phyloP scores from a whole-genome alignment of 352 stramenopile genomes.

The Nothophytophthora sp. region DNA sequence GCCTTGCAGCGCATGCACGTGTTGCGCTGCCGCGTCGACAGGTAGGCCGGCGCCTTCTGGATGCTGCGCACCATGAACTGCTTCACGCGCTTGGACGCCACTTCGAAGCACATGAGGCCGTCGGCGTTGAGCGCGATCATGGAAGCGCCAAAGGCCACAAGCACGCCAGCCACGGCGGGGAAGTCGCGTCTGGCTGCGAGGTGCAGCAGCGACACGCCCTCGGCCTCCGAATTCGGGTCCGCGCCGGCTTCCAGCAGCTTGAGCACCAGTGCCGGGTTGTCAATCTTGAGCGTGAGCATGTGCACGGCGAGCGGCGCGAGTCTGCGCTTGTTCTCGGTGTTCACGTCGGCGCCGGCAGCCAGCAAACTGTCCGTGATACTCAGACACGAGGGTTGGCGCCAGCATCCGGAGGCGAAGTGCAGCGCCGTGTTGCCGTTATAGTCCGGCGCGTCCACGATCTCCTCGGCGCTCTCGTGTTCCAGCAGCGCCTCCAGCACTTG shows the following conservation, averaged over 20 bases:
- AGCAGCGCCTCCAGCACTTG: constrained; percentile 74
- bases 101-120: constrained; percentile 81
- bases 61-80: constrained; percentile 75
- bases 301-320: constrained; percentile 72
- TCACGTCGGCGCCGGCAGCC: constrained; percentile 50
- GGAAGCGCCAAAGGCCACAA: constrained; percentile 66
- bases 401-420: constrained; percentile 74
- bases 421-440: constrained; percentile 84
- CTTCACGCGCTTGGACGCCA: constrained; percentile 62
- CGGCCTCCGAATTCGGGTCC: constrained; percentile 60
- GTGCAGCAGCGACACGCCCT: constrained; percentile 65
- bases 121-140: constrained; percentile 62
- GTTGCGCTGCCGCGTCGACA: constrained; percentile 52
- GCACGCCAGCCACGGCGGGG: constrained; percentile 47
- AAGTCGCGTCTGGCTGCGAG: constrained; percentile 55
- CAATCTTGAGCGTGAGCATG: constrained; percentile 79
- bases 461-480: constrained; percentile 64
- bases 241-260: constrained; percentile 68
- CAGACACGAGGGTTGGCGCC: constrained; percentile 46
- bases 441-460: constrained; percentile 70
- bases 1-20: constrained; percentile 80
- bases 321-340: constrained; percentile 58
- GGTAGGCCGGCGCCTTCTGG: constrained; percentile 39
- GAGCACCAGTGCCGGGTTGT: constrained; percentile 63
- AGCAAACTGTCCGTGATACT: constrained; percentile 53